Base-by-base conservation (phyloP, 2,329 filamentous ascomycete species). In the Sporothrix schenckii region DNA sequence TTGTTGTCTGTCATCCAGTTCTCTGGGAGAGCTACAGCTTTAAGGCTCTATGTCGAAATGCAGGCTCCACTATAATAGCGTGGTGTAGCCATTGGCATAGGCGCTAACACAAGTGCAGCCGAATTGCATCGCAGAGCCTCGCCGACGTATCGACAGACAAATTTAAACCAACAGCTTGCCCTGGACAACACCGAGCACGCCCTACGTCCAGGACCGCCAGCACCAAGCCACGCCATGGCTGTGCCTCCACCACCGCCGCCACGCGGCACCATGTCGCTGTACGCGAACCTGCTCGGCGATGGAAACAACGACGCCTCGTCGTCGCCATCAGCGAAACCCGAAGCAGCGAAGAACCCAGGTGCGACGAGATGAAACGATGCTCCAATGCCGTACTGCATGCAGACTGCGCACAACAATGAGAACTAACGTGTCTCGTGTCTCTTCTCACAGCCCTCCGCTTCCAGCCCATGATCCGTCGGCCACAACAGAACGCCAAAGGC, bases 391-490 rank as follows among this genome's bases (percentile, higher is more conserved):
- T 39, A 24, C 19, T 34, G 19, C 9, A 50, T 34, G 19, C 9
- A 50, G 27, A 34, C 44, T 21, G 44, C 10, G 49, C 87, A 82
- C 79, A 16, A 50, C 13, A 11, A 11, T 21, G 14, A 11, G 6
- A 30, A n/a, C 71, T 76, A 19, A 68, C 66, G 4, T 16, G 6
- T 6, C 44, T 1, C 24, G 24, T 24, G 24, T 24, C 24, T 24
- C 24, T 24, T 24, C 24, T 24, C 24, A 19, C 87, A 79, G 88
- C 91, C 76, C 85, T 96, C 73, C 91, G 91, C 79, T 97, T 97
- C 82, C 92, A 96, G 79, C 93, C 93, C 67, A 93, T 93, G 74
- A 92, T 92, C 76, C 88, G 92, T 72, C 92, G 92, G 88, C 93
- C 76, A 75, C 79, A 81, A 77, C 86, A 80, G 77, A 89, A 87